phyloP scores from a whole-genome alignment of 2,329 filamentous ascomycete species.

The Verticillium nubilum region DNA sequence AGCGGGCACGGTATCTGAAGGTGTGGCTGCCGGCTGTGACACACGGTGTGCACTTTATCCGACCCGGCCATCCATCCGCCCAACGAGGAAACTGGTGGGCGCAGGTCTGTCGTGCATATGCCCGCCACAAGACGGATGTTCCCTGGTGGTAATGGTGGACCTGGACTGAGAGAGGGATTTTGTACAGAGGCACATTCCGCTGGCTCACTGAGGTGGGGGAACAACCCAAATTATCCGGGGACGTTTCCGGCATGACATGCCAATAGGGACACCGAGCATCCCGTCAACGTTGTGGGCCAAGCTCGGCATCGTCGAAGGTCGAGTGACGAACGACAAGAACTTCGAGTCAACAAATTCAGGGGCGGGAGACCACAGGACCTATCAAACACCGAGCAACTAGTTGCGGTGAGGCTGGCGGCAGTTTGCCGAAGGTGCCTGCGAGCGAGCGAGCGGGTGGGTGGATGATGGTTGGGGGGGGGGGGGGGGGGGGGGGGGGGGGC shows the following conservation, averaged over 20 bases:
- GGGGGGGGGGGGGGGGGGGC: no score
- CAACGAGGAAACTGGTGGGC: slow-evolving; percentile 2
- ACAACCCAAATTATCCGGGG: not conserved
- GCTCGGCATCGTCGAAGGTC: not conserved
- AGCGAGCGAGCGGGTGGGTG: not conserved
- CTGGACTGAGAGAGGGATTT: not conserved
- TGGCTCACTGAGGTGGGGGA: not conserved
- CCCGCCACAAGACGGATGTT: slow-evolving; percentile 1
- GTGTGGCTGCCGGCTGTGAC: not conserved
- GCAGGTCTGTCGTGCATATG: slow-evolving; percentile 15
- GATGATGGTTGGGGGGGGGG: no score
- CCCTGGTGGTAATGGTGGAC: not conserved
- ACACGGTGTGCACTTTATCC: not conserved
- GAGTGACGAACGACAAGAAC: not conserved
- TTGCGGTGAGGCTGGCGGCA: slow-evolving; percentile 16
- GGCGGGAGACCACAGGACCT: slow-evolving; percentile 6
- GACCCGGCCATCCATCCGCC: not conserved
- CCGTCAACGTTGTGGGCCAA: not conserved
- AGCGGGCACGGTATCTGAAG: not conserved
- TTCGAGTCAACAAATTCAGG: not conserved
- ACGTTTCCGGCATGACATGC: not conserved
- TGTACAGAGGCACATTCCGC: not conserved
- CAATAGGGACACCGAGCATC: not conserved
- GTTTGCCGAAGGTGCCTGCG: slow-evolving; percentile 3
- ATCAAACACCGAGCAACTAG: slow-evolving; percentile 9